Evolutionary conservation across 768 basidiomycete species (phyloP).

Genomic region (Leucocoprinus sp.): DNA sequence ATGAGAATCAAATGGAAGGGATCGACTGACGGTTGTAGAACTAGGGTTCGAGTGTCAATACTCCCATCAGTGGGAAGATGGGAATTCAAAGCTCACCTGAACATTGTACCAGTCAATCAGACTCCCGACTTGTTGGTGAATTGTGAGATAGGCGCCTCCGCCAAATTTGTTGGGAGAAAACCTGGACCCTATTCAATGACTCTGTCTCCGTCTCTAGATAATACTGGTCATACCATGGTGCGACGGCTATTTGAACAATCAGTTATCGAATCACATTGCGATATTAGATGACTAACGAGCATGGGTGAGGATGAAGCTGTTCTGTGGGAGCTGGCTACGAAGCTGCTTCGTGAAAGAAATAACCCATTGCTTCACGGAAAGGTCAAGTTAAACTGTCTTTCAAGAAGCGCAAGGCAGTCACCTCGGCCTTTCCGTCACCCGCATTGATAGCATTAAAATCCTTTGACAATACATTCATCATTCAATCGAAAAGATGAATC

Average conservation of each 20-base stretch:
- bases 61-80: background rate
- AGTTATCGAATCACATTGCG: background rate
- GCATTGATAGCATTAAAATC: conserved; percentile 56
- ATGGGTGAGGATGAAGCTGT: conserved; percentile 45
- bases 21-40: conserved; percentile 37
- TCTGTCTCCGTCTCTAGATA: background rate
- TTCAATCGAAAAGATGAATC: background rate
- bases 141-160: conserved; percentile 47
- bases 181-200: conserved; percentile 20
- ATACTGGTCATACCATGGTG: conserved; percentile 30
- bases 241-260: conserved; percentile 29
- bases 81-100: conserved; percentile 27
- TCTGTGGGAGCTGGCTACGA: conserved; percentile 38
- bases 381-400: background rate
- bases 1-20: background rate
- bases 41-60: conserved; percentile 13
- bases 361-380: conserved; percentile 34
- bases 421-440: conserved; percentile 45
- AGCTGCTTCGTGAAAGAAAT: conserved; percentile 45
- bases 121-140: conserved; percentile 45
- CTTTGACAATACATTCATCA: conserved; percentile 20
- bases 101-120: conserved; percentile 61
- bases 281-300: conserved; percentile 33
- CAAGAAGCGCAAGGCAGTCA: conserved; percentile 11
- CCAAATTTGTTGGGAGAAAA: conserved; percentile 33